Percentiles rank a stretch among this genome's conserved stretches.
Conservation (phyloP, 805 yeast species). For the Candida easanensis region DNA sequence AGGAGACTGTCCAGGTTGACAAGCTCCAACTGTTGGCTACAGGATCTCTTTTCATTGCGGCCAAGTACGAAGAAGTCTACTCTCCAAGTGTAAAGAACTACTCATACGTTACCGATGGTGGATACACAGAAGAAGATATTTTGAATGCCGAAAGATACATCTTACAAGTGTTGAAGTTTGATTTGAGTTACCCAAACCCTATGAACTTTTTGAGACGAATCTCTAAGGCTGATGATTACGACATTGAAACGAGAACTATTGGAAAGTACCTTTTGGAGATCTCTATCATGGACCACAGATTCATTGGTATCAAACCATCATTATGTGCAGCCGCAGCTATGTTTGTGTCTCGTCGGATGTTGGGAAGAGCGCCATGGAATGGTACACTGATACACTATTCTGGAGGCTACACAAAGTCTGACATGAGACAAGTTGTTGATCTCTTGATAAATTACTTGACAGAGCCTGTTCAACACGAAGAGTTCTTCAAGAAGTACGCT, state of each 20-base stretch:
- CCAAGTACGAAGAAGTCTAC: slow-evolving; percentile 90
- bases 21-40: slow-evolving; percentile 84
- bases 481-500: slow-evolving; percentile 90
- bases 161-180: slow-evolving; percentile 66
- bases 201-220: slow-evolving; percentile 86
- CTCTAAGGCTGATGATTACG: slow-evolving; percentile 88
- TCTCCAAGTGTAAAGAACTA: slow-evolving; percentile 83
- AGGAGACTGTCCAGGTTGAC: slow-evolving; percentile 70
- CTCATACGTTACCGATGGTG: slow-evolving; percentile 85
- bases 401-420: slow-evolving; percentile 80
- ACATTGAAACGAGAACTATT: slow-evolving; percentile 75
- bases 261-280: slow-evolving; percentile 84
- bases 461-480: slow-evolving; percentile 85
- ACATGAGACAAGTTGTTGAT: slow-evolving; percentile 67
- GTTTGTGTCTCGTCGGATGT: slow-evolving; percentile 74
- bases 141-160: slow-evolving; percentile 80
- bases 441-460: slow-evolving; percentile 73
- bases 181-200: slow-evolving; percentile 83
- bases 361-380: slow-evolving; percentile 72
- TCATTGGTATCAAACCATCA: slow-evolving; percentile 73
- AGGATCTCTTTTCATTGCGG: slow-evolving; percentile 82
- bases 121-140: slow-evolving; percentile 76
- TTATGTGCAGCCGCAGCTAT: slow-evolving; percentile 84
- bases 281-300: slow-evolving; percentile 69
- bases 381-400: slow-evolving; percentile 85